Percentiles rank a stretch among this genome's conserved stretches.
Conservation (phyloP, 2,329 filamentous ascomycete genomes). For the Fusarium brachygibbosum region DNA sequence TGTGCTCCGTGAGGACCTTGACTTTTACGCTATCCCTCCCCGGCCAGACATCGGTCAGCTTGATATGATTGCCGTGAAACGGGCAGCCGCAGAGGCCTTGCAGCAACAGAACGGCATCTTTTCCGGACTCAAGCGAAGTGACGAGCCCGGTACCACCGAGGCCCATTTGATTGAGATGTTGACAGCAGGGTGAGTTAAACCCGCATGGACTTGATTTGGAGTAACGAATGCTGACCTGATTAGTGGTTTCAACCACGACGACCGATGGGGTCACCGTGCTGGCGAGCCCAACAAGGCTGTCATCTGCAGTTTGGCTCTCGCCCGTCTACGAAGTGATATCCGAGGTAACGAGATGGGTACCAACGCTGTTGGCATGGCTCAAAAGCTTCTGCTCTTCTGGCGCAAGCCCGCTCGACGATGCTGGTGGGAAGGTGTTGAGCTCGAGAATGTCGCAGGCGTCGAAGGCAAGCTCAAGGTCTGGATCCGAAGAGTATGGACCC, state of each 20-base stretch:
- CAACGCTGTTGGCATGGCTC: conserved; percentile 95
- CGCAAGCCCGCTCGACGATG: conserved; percentile 94
- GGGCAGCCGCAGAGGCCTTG: conserved; percentile 88
- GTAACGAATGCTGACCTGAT: conserved; percentile 7
- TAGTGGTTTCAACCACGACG: conserved; percentile 96
- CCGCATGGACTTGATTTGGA: neutral
- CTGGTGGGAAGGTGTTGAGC: conserved; percentile 98
- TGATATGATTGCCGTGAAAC: conserved; percentile 97
- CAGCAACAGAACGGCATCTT: conserved; percentile 95
- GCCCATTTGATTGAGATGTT: conserved; percentile 99
- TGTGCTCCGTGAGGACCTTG: conserved; percentile 92
- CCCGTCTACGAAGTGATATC: conserved; percentile 92
- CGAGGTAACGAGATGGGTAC: conserved; percentile 80
- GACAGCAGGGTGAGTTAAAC: conserved; percentile 85
- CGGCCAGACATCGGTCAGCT: conserved; percentile 83
- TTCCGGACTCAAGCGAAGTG: conserved; percentile 92
- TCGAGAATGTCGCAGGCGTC: conserved; percentile 89
- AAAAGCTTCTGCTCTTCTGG: conserved; percentile 98
- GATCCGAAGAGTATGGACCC: conserved; percentile 97
- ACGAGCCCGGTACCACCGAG: conserved; percentile 96
- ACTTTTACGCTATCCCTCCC: conserved; percentile 97
- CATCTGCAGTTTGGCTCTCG: conserved; percentile 94
- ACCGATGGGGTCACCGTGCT: conserved; percentile 96
- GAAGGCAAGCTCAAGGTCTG: conserved; percentile 95
- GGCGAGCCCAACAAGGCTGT: conserved; percentile 98